Conservation (phyloP, 1,284 basidiomycete species). For the Inonotus hispidus region DNA sequence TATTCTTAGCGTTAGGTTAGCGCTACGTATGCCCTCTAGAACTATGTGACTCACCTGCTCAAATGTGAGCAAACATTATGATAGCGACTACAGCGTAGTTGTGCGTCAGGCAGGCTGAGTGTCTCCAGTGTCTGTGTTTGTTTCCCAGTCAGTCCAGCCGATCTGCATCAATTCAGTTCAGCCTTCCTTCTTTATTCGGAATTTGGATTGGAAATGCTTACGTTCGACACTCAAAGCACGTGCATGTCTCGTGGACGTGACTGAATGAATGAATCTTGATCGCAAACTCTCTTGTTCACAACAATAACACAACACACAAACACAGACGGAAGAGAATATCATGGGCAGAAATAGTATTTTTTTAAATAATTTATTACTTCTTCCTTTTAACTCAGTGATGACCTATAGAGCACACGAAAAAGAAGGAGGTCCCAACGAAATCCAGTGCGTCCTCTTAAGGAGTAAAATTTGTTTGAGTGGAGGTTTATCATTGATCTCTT, state of each 20-base stretch:
- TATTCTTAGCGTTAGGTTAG: not conserved
- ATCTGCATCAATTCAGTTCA: not conserved
- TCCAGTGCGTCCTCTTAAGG: conserved; percentile 38
- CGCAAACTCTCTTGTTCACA: not conserved
- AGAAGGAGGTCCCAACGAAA: conserved; percentile 47
- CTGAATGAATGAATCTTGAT: not conserved
- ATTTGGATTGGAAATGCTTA: not conserved
- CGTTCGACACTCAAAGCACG: not conserved
- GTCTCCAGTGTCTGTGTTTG: no score
- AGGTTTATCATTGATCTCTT: not conserved
- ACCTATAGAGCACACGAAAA: conserved; percentile 34
- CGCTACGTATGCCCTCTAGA: not conserved
- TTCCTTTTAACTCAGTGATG: not conserved
- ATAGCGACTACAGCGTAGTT: not conserved
- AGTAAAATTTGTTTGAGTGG: not conserved
- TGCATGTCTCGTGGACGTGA: not conserved
- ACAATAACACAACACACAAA: no score
- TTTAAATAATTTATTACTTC: not conserved
- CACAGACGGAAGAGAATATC: no score
- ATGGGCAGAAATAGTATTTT: conserved; percentile 54
- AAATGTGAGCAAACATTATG: not conserved
- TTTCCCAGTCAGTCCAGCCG: no score
- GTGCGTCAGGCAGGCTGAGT: no score
- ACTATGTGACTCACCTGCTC: not conserved
- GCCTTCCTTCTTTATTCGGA: not conserved